A percentile compares a stretch with the other conserved stretches of the same genome.
Evolutionary conservation across 2,329 filamentous ascomycete genomes (phyloP).

Genomic region (Cordyceps javanica): DNA sequence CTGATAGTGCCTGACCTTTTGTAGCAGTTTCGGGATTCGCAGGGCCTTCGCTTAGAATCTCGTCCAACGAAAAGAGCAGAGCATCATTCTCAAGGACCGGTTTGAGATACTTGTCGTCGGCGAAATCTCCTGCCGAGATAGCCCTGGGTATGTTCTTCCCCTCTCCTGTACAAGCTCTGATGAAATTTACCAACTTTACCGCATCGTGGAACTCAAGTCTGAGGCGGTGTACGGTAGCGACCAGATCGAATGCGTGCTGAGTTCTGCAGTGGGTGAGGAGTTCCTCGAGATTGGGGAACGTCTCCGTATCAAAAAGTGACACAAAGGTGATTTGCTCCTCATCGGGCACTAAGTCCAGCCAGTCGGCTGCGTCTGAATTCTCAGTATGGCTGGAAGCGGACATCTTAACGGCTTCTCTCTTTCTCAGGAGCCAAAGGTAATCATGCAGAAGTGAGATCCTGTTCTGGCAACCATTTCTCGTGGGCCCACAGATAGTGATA

Average conservation of each 20-base stretch:
- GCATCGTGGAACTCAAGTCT: conserved; percentile 66
- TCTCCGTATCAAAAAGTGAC: conserved; percentile 61
- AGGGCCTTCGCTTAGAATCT: conserved; percentile 50
- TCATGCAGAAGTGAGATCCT: neutral
- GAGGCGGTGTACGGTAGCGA: conserved; percentile 49
- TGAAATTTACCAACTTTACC: conserved; percentile 70
- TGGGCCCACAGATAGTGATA: conserved; percentile 7
- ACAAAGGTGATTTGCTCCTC: conserved; percentile 56
- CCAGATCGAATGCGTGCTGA: conserved; percentile 61
- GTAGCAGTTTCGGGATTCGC: conserved; percentile 23
- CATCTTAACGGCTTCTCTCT: conserved; percentile 17
- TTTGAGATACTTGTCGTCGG: conserved; percentile 75
- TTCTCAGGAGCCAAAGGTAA: neutral
- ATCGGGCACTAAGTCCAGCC: conserved; percentile 54
- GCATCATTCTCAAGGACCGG: conserved; percentile 87
- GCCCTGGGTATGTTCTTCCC: conserved; percentile 45
- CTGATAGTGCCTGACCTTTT: conserved; percentile 12
- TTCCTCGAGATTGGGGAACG: conserved; percentile 55
- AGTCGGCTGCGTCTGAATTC: conserved; percentile 39
- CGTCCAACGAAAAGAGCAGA: conserved; percentile 79
- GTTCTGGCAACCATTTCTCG: neutral
- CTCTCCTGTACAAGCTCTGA: conserved; percentile 42
- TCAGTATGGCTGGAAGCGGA: conserved; percentile 23
- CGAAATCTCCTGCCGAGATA: conserved; percentile 56
- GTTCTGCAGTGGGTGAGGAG: conserved; percentile 67